Percentiles rank a stretch among this genome's conserved stretches.
phyloP scores from a whole-genome alignment of 1,284 basidiomycete species.

The Cryptococcus hybrid region DNA sequence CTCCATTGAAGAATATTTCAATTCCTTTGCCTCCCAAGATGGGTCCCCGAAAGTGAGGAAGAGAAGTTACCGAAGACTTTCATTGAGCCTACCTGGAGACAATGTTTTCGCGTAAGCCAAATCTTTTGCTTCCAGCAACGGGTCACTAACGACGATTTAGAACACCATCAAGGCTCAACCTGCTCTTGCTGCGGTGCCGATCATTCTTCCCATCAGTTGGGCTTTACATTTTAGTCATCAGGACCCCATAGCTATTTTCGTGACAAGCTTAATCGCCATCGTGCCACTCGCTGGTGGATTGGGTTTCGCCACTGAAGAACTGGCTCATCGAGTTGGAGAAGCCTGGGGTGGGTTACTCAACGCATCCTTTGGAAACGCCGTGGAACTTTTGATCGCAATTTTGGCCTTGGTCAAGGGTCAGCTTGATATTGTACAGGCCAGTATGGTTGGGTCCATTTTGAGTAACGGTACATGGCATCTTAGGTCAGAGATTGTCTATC shows the following conservation, averaged over 20 bases:
- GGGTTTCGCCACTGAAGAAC: conserved; percentile 54
- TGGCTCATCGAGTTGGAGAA: conserved; percentile 52
- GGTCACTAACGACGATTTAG: conserved; percentile 11
- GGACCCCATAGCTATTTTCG: conserved; percentile 63
- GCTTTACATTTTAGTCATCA: conserved; percentile 62
- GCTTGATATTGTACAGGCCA: conserved; percentile 74
- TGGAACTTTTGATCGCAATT: conserved; percentile 62
- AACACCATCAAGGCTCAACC: conserved; percentile 37
- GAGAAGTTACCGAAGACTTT: conserved; percentile 10
- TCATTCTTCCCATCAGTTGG: conserved; percentile 64
- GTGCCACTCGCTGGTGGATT: conserved; percentile 53
- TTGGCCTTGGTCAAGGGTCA: conserved; percentile 78
- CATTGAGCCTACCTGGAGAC: conserved; percentile 15
- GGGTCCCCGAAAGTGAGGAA: conserved; percentile 13
- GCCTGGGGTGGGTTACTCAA: conserved; percentile 53
- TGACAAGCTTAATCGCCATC: conserved; percentile 61
- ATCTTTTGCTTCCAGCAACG: not conserved
- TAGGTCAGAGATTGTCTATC: not conserved
- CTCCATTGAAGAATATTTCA: conserved; percentile 13
- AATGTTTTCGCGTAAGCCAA: conserved; percentile 12
- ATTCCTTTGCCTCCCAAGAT: conserved; percentile 17
- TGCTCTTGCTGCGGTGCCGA: conserved; percentile 37
- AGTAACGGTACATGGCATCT: conserved; percentile 53
- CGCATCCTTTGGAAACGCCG: conserved; percentile 52
- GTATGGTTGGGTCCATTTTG: conserved; percentile 61